These are phyloP conservation scores for Carex cristatella DNA, from an alignment of 176 grass and related monocot genomes.

Conservation along the genomic window DNA sequence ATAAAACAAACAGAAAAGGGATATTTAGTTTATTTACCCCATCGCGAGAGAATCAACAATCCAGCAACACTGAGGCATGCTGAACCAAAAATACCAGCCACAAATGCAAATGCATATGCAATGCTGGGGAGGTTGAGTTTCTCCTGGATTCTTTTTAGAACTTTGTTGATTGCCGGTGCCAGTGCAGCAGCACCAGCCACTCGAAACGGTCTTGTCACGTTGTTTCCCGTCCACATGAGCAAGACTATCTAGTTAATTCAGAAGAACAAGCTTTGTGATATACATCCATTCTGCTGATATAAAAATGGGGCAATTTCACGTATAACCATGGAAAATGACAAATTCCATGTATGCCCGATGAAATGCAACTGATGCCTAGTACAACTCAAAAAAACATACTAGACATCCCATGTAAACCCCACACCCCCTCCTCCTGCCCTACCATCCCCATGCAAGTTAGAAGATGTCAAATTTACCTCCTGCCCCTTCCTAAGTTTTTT, in stretches of 20 bases:
- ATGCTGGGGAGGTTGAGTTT: slow-evolving; percentile 47
- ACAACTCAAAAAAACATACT: not conserved
- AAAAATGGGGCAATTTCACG: not conserved
- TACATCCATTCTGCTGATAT: not conserved
- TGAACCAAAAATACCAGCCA: slow-evolving; percentile 31
- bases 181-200: slow-evolving; percentile 46
- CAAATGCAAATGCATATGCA: slow-evolving; percentile 43
- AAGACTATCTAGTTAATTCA: slow-evolving; percentile 46
- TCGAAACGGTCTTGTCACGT: slow-evolving; percentile 47
- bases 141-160: slow-evolving; percentile 39
- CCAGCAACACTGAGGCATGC: slow-evolving; percentile 38
- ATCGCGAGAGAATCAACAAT: slow-evolving; percentile 54
- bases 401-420: not conserved
- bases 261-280: slow-evolving; percentile 4
- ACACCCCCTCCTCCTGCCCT: not conserved
- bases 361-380: not conserved
- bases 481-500: not conserved
- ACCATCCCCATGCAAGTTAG: not conserved
- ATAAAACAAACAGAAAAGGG: not conserved
- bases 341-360: not conserved
- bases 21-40: slow-evolving; percentile 46
- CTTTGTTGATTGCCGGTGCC: slow-evolving; percentile 36
- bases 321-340: not conserved
- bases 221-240: slow-evolving; percentile 62
- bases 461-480: not conserved